Base-by-base conservation (phyloP, 176 grass and related monocot genomes). In the Stipa capillata region DNA sequence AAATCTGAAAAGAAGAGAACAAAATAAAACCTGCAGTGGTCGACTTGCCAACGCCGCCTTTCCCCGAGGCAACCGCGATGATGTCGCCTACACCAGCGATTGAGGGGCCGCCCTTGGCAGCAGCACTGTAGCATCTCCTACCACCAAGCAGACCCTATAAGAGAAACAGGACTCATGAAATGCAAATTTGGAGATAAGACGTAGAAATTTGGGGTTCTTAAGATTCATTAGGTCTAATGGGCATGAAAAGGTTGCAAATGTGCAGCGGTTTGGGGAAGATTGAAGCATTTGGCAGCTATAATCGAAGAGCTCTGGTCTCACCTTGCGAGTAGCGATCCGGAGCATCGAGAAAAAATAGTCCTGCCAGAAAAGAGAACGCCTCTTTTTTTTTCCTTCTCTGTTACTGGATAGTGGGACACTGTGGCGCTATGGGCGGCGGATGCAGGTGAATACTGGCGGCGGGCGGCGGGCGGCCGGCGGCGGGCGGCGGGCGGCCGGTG, bases 41-140 rank as follows among this genome's bases (percentile, higher is more conserved):
- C 44, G 96, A 98, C 78, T 98, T 98, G 68, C 96, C 96, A 0
- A 98, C 96, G 1, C 90, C 96, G 2, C 96, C 96, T 83, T 98
- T 98, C 41, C 96, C 92, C 2, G 96, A 98, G 66, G 96, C 92
- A 7, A 98, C 83, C 0, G 92, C 96, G 24, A 98, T 85, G 52
- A 93, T 94, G 80, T 98, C 86, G 8, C 54, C 65, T 2, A 98
- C 74, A 18, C 92, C 88, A 29, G 81, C 60, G 16, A 98, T 92
- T 0, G 96, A 89, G 12, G 85, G 67, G 23, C 72, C 76, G 51
- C 79, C 77, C 71, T 89, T 98, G 0, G 75, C 8, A 4, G 54
- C 76, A 37, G 76, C 42, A 64, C 81, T 93, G 79, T 89, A 94
- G 28, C 37, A 85, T 90, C 89, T 89, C 41, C 71, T 45, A 25